A percentile compares a stretch with the other conserved stretches of the same genome.
Conservation (phyloP, 2,329 filamentous ascomycete species). For the Epichloe aotearoae region DNA sequence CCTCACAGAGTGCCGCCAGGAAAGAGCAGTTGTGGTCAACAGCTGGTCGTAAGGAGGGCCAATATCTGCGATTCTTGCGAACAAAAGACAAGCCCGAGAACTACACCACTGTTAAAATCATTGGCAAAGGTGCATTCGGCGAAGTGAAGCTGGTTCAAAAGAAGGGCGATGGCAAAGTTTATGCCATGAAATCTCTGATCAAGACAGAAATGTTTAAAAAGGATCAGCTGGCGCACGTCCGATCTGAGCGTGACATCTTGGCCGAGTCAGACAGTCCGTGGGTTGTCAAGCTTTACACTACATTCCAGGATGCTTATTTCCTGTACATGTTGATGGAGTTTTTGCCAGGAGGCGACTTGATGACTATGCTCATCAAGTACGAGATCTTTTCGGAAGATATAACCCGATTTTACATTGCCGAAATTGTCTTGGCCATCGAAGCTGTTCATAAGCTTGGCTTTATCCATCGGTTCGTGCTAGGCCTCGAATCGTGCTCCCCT, state of each 20-base stretch:
- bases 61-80: conserved; percentile 85
- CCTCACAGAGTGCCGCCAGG: conserved; percentile 57
- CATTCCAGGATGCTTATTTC: conserved; percentile 93
- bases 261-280: conserved; percentile 99
- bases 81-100: conserved; percentile 90
- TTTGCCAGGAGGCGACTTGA: conserved; percentile 90
- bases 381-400: conserved; percentile 99
- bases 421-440: conserved; percentile 96
- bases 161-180: conserved; percentile 92
- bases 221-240: conserved; percentile 93
- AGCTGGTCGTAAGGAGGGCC: conserved; percentile 76
- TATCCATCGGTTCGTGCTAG: conserved; percentile 73
- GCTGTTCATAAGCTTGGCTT: conserved; percentile 96
- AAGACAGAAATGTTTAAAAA: conserved; percentile 99
- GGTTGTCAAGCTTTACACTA: conserved; percentile 97
- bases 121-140: conserved; percentile 96
- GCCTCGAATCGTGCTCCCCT: background rate
- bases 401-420: conserved; percentile 97
- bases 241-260: conserved; percentile 92
- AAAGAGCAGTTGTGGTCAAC: conserved; percentile 78
- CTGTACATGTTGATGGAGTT: conserved; percentile 99
- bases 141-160: conserved; percentile 97
- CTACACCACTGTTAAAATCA: conserved; percentile 94
- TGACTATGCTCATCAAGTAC: conserved; percentile 99
- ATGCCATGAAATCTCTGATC: conserved; percentile 94